These are phyloP conservation scores for Funneliformis mosseae DNA, from an alignment of 192 early-diverging fungal genomes.

Conservation along the genomic window DNA sequence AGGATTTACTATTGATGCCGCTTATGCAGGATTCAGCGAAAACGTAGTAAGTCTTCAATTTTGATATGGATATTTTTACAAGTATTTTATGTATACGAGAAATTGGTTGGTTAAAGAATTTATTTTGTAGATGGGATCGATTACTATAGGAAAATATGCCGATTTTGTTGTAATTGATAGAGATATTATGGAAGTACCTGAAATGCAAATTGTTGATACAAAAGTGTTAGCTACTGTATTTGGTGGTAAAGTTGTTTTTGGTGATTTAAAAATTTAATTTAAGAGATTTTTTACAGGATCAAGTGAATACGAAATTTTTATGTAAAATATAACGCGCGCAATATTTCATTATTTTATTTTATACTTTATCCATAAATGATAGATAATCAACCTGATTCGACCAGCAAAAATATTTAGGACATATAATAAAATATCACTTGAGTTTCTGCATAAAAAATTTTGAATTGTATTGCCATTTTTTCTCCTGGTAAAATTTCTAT, in stretches of 20 bases:
- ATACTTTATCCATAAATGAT: too few relatives aligned
- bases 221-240: slow-evolving; percentile 36
- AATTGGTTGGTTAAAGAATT: slow-evolving; percentile 22
- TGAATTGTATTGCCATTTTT: too few relatives aligned
- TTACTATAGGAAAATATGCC: slow-evolving; percentile 50
- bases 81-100: background rate
- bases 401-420: too few relatives aligned
- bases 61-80: background rate
- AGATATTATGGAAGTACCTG: slow-evolving; percentile 47
- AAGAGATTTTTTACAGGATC: too few relatives aligned
- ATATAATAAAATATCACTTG: too few relatives aligned
- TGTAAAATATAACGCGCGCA: too few relatives aligned
- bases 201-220: slow-evolving; percentile 41
- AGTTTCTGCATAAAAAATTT: too few relatives aligned
- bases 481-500: too few relatives aligned
- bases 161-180: slow-evolving; percentile 57
- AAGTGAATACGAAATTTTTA: too few relatives aligned
- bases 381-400: too few relatives aligned
- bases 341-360: too few relatives aligned
- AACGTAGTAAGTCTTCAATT: slow-evolving; percentile 38
- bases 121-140: slow-evolving; percentile 48
- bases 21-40: slow-evolving; percentile 55
- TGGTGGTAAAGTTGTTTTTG: slow-evolving; percentile 31
- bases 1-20: slow-evolving; percentile 59
- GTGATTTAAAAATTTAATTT: background rate